Conservation (phyloP, 2,329 filamentous ascomycete genomes). For the Cladosporium oxysporum region DNA sequence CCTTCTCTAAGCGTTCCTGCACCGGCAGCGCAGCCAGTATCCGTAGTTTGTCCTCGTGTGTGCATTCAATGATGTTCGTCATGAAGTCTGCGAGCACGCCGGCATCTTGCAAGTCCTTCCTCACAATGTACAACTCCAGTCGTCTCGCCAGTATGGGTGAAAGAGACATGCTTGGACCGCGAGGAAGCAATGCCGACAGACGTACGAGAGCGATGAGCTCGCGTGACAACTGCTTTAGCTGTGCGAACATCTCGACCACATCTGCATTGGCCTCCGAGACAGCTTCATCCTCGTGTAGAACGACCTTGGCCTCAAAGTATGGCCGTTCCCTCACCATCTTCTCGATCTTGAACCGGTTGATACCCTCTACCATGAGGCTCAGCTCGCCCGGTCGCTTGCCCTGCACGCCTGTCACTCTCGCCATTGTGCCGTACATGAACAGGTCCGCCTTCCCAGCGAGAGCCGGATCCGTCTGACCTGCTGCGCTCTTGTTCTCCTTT, state of each 20-base stretch:
- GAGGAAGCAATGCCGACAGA: constrained; percentile 79
- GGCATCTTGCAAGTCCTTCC: constrained; percentile 79
- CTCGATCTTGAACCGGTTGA: constrained; percentile 73
- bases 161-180: constrained; percentile 65
- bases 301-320: constrained; percentile 82
- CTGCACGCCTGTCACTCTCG: constrained; percentile 52
- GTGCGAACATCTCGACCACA: constrained; percentile 70
- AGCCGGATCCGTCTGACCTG: constrained; percentile 57
- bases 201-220: constrained; percentile 84
- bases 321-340: constrained; percentile 75
- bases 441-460: constrained; percentile 61
- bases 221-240: constrained; percentile 79
- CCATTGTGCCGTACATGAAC: constrained; percentile 77
- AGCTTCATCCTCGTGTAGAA: constrained; percentile 64
- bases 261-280: constrained; percentile 58
- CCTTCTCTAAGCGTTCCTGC: constrained; percentile 74
- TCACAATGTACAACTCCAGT: constrained; percentile 82
- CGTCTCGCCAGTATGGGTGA: constrained; percentile 84
- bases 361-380: constrained; percentile 81
- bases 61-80: constrained; percentile 85
- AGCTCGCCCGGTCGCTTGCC: constrained; percentile 60
- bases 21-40: constrained; percentile 80
- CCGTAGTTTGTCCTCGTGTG: constrained; percentile 86
- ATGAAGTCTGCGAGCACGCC: constrained; percentile 93
- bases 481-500: constrained; percentile 44